Base-by-base conservation (phyloP, 116 monocot genomes). In the Posidonia oceanica region DNA sequence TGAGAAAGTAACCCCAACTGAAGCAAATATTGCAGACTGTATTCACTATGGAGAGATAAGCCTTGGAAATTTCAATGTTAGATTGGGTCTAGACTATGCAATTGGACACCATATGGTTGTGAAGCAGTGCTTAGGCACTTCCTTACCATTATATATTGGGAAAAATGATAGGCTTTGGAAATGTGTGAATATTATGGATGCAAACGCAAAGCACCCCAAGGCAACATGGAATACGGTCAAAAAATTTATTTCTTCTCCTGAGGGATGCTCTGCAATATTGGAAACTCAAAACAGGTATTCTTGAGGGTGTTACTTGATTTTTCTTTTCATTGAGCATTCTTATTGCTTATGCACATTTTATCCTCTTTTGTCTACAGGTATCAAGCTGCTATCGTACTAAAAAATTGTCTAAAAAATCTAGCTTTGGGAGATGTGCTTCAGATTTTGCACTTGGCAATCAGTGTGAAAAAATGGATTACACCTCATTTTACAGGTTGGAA, bases 1-100 rank as follows among this genome's bases (percentile, higher is more conserved):
- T 36, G 86, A 89, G 14, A 83, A 76, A 36, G 63, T 93, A 21
- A 55, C 76, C 23, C 89, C 93, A 13, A 89, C 84, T 38, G 83
- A 83, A 78, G 71, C 60, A n/a, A 83, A 93, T 76, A 89, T 93
- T 63, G 59, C 78, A 48, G 87, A 93, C 76, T 93, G 93, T 44
- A 85, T 89, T 44, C 77, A 39, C 21, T 89, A 80, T 66, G 86
- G 93, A 3, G 84, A 93, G 17, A 77, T 75, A 41, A 79, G 78
- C 39, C 42, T 81, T 8, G 75, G 59, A 36, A 71, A 75, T 59
- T 86, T 89, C 65, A 54, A 89, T 72, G 77, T 81, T 41, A 81
- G 66, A 38, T 66, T 63, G 60, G 85, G 79, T 29, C 79, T 93
- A 12, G 77, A 79, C 13, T 68, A 57, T 74, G 86, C 89, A 7